phyloP scores from a whole-genome alignment of 805 yeast genomes.

The Candida argentea region DNA sequence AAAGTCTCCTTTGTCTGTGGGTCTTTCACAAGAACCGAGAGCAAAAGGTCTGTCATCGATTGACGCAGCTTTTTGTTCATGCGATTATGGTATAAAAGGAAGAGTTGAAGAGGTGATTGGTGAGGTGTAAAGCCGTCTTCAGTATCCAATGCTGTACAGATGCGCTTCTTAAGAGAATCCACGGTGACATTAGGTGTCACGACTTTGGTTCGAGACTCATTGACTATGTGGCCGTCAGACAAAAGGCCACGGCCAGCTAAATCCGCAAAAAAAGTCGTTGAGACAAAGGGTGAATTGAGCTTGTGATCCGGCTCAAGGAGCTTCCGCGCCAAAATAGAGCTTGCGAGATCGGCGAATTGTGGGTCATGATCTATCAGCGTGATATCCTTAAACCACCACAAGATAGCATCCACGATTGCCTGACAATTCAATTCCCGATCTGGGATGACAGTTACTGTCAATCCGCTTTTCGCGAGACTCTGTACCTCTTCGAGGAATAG shows the following conservation, averaged over 20 bases:
- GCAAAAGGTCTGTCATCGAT: conserved; percentile 35
- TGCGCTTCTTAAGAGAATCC: conserved; percentile 9
- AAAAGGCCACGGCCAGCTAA: conserved; percentile 17
- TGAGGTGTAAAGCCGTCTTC: neutral
- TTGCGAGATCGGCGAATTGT: conserved; percentile 20
- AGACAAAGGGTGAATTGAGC: conserved; percentile 22
- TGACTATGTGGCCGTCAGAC: conserved; percentile 16
- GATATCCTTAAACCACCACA: conserved; percentile 45
- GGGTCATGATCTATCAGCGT: conserved; percentile 12
- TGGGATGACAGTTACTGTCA: conserved; percentile 46
- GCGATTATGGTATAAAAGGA: conserved; percentile 51
- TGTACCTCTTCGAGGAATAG: conserved; percentile 23
- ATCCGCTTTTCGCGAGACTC: conserved; percentile 35
- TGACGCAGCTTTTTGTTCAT: conserved; percentile 43
- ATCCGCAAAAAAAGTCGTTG: conserved; percentile 12
- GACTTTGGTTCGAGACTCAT: conserved; percentile 12
- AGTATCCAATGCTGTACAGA: conserved; percentile 7
- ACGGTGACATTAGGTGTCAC: conserved; percentile 4
- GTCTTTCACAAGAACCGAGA: conserved; percentile 49
- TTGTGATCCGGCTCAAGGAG: conserved; percentile 27
- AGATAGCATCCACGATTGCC: conserved; percentile 30
- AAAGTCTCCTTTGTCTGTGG: conserved; percentile 36
- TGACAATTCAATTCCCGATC: conserved; percentile 43
- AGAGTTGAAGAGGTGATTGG: conserved; percentile 46
- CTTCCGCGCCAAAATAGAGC: conserved; percentile 33